Conservation (phyloP, 805 yeast genomes). For the Yarrowia yakushimensis region DNA sequence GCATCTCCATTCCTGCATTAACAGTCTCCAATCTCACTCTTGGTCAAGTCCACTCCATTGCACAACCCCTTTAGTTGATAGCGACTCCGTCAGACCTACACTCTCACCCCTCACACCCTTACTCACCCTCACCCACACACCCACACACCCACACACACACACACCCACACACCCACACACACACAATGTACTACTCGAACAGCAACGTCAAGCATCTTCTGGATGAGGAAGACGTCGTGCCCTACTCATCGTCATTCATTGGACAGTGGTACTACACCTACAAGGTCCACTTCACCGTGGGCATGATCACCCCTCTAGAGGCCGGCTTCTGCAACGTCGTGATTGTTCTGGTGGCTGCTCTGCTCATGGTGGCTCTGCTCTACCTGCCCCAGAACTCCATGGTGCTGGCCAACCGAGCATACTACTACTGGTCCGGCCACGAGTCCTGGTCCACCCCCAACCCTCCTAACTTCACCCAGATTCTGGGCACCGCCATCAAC, state of each 20-base stretch:
- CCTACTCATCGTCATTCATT: constrained; percentile 23
- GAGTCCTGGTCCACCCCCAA: constrained; percentile 20
- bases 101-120: too few species aligned
- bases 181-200: constrained; percentile 19
- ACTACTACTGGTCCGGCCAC: constrained; percentile 25
- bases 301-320: constrained; percentile 25
- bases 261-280: constrained; percentile 26
- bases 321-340: constrained; percentile 23
- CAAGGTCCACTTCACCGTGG: constrained; percentile 25
- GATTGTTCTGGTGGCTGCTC: constrained; percentile 15
- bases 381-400: constrained; percentile 23
- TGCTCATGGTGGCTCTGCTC: constrained; percentile 15
- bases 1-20: background rate
- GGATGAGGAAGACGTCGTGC: constrained; percentile 22
- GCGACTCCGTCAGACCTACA: too few species aligned
- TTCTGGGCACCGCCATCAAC: constrained; percentile 23
- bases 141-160: background rate
- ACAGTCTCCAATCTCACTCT: too few species aligned
- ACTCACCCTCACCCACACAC: background rate
- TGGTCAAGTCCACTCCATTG: too few species aligned
- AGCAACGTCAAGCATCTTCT: constrained; percentile 19
- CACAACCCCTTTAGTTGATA: too few species aligned
- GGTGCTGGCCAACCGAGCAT: constrained; percentile 20
- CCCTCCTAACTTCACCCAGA: constrained; percentile 23
- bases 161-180: background rate